Conservation (phyloP, 768 basidiomycete species). For the Tulasnella sp. region DNA sequence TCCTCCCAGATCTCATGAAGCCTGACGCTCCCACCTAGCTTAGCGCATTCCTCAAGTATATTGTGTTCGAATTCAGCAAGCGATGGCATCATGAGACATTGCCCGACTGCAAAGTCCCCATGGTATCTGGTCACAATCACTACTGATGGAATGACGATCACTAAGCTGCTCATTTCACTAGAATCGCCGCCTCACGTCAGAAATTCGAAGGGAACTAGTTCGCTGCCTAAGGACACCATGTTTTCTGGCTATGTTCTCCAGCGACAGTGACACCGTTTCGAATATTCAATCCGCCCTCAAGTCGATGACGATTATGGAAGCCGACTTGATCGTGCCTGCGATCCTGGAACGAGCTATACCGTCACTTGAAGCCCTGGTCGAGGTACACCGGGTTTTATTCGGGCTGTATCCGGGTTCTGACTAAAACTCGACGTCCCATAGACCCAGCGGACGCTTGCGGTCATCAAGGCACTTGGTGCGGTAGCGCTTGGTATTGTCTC, state of each 20-base stretch:
- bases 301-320: slow-evolving; percentile 74
- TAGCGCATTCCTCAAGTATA: slow-evolving; percentile 66
- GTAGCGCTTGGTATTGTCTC: slow-evolving; percentile 72
- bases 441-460: slow-evolving; percentile 90
- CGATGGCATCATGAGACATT: slow-evolving; percentile 76
- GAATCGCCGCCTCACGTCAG: slow-evolving; percentile 67
- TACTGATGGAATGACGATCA: neutral
- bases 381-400: slow-evolving; percentile 45
- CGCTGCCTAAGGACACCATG: slow-evolving; percentile 77
- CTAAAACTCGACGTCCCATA: slow-evolving; percentile 24
- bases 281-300: slow-evolving; percentile 78
- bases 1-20: neutral
- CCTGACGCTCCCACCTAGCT: slow-evolving; percentile 42
- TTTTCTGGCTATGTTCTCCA: slow-evolving; percentile 85
- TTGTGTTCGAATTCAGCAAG: slow-evolving; percentile 72
- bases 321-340: slow-evolving; percentile 84
- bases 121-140: slow-evolving; percentile 53
- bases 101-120: slow-evolving; percentile 72
- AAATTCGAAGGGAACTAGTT: slow-evolving; percentile 80
- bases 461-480: slow-evolving; percentile 76
- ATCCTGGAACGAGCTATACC: slow-evolving; percentile 88
- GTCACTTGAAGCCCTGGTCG: slow-evolving; percentile 81
- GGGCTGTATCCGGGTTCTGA: neutral
- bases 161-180: neutral
- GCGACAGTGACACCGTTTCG: slow-evolving; percentile 71